phyloP scores from a whole-genome alignment of 1,284 basidiomycete species.

The Cryptococcus sp. region DNA sequence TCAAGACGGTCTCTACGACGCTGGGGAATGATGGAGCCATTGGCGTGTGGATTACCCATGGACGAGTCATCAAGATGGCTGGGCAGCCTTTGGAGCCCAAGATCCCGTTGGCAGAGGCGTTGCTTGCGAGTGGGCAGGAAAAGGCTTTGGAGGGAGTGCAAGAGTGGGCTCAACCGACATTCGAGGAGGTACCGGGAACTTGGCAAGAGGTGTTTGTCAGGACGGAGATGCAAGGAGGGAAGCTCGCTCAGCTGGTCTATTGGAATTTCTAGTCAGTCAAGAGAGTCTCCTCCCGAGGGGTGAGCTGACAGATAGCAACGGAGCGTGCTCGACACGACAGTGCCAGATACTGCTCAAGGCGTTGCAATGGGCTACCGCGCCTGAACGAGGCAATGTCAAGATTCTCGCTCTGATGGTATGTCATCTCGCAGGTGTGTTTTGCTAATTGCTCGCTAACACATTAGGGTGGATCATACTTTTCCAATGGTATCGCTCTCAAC shows the following conservation, averaged over 20 bases:
- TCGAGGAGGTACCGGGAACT: constrained; percentile 36
- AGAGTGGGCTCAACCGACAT: constrained; percentile 40
- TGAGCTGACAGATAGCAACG: constrained; percentile 37
- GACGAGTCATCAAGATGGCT: constrained; percentile 46
- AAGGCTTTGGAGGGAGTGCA: constrained; percentile 33
- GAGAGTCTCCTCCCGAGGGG: not conserved
- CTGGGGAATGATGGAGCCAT: constrained; percentile 8
- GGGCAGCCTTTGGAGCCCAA: constrained; percentile 46
- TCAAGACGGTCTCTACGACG: constrained; percentile 33
- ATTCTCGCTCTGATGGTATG: constrained; percentile 46
- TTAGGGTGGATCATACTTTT: constrained; percentile 47
- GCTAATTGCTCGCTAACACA: not conserved
- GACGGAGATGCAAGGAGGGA: constrained; percentile 30
- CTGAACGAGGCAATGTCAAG: constrained; percentile 39
- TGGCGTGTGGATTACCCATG: constrained; percentile 49
- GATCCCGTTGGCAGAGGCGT: constrained; percentile 45
- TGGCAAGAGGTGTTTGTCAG: constrained; percentile 50
- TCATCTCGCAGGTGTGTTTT: not conserved
- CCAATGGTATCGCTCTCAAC: constrained; percentile 51
- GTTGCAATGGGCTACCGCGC: constrained; percentile 40
- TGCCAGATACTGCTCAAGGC: constrained; percentile 45
- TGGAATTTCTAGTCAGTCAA: constrained; percentile 49
- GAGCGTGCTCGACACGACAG: constrained; percentile 48
- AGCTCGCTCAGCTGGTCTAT: constrained; percentile 44
- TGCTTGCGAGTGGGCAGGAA: constrained; percentile 36